Conservation (phyloP, 2,329 filamentous ascomycete genomes). For the Diaporthe ampelina region DNA sequence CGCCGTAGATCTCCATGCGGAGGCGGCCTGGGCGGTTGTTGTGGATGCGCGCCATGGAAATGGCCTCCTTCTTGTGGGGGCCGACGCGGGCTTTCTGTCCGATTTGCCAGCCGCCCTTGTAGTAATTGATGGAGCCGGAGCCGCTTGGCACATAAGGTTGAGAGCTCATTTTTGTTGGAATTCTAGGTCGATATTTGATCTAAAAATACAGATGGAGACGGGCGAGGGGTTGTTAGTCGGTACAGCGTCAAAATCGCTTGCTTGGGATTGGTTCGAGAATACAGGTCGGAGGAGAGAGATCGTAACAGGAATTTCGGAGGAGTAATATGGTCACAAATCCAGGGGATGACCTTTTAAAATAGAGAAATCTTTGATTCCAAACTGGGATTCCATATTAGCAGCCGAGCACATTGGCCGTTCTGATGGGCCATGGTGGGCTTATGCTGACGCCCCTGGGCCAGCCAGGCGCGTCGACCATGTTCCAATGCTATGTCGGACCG, state of each 20-base stretch:
- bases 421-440: neutral
- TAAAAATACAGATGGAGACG: no score
- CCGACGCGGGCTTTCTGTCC: slow-evolving; percentile 20
- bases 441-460: slow-evolving; percentile 6
- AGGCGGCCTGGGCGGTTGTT: neutral
- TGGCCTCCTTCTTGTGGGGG: slow-evolving; percentile 16
- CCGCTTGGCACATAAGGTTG: neutral
- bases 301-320: neutral
- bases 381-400: neutral
- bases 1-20: slow-evolving; percentile 15
- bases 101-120: slow-evolving; percentile 16
- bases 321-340: neutral
- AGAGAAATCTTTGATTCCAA: neutral
- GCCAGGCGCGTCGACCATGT: neutral
- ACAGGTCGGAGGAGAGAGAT: neutral
- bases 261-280: neutral
- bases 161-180: neutral
- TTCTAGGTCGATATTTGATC: no score
- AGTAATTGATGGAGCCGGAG: neutral
- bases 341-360: neutral
- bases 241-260: neutral
- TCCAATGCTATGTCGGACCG: neutral
- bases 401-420: neutral
- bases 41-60: slow-evolving; percentile 19
- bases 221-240: no score